Evolutionary conservation across 179 eudicot species (phyloP), one percentile per base, ranked within the genome.

Genomic region (Spinacia oleracea): DNA sequence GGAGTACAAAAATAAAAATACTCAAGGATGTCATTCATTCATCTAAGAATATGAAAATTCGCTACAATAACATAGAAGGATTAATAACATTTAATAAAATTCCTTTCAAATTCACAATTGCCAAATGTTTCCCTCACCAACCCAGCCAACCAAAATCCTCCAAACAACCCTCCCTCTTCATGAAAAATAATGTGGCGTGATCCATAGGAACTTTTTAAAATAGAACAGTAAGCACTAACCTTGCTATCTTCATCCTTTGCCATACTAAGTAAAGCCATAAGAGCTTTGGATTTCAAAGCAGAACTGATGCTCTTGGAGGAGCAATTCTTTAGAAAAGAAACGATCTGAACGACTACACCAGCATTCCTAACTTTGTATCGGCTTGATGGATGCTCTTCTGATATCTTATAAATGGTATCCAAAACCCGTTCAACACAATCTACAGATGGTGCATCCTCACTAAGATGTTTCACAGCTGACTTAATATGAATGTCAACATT

Each of bases 231-330:
- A 4, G 46, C 34, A 43, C 77, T 79, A 78, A 90, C 94, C 94
- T 87, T 89, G 76, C 91, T 90, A 53, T 90, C 92, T 83, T 87
- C 89, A 77, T 90, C 92, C 83, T 86, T 89, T 77, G 88, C 84
- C 86, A 90, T 86, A 83, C 88, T 85, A 72, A 85, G 88, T 82
- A 90, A 80, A 56, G 75, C 89, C 88, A 85, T 81, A 7, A 90
- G 84, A 82, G 88, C 89, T 83, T 90, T 90, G 85, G 89, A 77
- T 84, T 88, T 89, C 82, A 89, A 56, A 27, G 45, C 68, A 27
- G 92, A 85, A 69, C 80, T 85, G 40, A 82, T 74, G 45, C 68
- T 85, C 83, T 83, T 87, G 46, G 89, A 82, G 46, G 89, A 82
- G 85, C 72, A 25, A 38, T 80, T 83, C 76, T 82, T 87, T 34